These are phyloP conservation scores for Fusarium sp. DNA, from an alignment of 2,329 filamentous ascomycete genomes.

Conservation along the genomic window DNA sequence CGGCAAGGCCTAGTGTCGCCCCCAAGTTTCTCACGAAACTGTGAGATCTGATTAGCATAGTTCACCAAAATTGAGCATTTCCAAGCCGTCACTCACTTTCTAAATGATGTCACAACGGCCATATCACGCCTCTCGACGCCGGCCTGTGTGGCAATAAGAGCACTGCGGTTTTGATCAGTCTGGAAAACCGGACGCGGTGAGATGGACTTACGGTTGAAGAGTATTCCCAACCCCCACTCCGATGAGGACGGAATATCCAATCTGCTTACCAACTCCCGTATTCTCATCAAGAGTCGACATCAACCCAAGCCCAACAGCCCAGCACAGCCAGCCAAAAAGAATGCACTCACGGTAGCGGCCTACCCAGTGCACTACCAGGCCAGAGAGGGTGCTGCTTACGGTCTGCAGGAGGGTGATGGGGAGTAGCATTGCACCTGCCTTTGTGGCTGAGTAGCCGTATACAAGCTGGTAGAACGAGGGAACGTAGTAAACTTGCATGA, in stretches of 20 bases:
- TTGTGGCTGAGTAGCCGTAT: slow-evolving; percentile 57
- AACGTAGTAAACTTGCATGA: slow-evolving; percentile 65
- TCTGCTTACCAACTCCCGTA: slow-evolving; percentile 63
- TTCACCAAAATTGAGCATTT: no score
- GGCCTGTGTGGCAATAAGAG: slow-evolving; percentile 67
- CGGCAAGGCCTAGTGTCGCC: slow-evolving; percentile 53
- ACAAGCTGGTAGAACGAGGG: slow-evolving; percentile 60
- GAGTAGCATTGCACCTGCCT: slow-evolving; percentile 55
- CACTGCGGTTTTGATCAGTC: slow-evolving; percentile 38
- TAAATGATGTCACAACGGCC: slow-evolving; percentile 58
- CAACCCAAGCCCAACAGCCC: slow-evolving; percentile 64
- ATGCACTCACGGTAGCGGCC: slow-evolving; percentile 66
- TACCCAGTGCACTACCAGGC: slow-evolving; percentile 63
- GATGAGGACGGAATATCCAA: slow-evolving; percentile 65
- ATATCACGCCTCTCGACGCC: slow-evolving; percentile 62
- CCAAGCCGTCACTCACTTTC: slow-evolving; percentile 44
- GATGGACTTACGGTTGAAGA: slow-evolving; percentile 56
- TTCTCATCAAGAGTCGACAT: slow-evolving; percentile 63
- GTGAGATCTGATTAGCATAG: neutral
- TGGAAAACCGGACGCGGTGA: neutral
- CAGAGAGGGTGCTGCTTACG: slow-evolving; percentile 61
- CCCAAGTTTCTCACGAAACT: slow-evolving; percentile 56
- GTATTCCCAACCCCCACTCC: slow-evolving; percentile 65
- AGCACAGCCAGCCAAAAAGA: slow-evolving; percentile 63
- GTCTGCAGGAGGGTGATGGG: slow-evolving; percentile 59